phyloP scores from a whole-genome alignment of 768 basidiomycete species.

The Lactifluus pinguis region DNA sequence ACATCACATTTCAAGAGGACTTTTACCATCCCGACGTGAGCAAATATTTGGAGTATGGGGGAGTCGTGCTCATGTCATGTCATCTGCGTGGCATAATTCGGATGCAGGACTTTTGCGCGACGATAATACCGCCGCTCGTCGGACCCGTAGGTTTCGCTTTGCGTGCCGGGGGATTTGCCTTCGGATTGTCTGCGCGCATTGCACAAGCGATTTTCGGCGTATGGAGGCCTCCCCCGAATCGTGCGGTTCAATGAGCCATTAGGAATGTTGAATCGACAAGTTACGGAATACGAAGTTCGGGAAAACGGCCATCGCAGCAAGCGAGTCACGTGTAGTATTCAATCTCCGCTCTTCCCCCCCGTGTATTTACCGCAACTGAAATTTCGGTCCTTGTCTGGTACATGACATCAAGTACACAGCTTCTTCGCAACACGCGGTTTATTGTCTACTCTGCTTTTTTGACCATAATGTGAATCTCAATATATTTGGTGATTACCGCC shows the following conservation, averaged over 20 bases:
- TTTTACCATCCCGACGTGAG: slow-evolving; percentile 46
- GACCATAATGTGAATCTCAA: no score
- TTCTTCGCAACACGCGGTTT: no score
- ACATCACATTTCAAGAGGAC: slow-evolving; percentile 44
- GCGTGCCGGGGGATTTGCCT: slow-evolving; percentile 18
- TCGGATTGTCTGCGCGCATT: slow-evolving; percentile 4
- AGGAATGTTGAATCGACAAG: background rate
- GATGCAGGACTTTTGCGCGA: slow-evolving; percentile 37
- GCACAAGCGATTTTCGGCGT: slow-evolving; percentile 2
- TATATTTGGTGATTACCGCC: no score
- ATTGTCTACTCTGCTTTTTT: no score
- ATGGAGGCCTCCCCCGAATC: background rate
- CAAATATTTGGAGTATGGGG: background rate
- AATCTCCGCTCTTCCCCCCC: background rate
- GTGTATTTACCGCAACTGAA: no score
- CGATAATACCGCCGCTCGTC: slow-evolving; percentile 35
- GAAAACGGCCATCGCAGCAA: background rate
- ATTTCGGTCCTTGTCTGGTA: background rate
- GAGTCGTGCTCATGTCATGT: background rate
- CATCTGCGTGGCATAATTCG: slow-evolving; percentile 1
- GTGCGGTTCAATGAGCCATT: background rate
- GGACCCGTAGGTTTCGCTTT: slow-evolving; percentile 30
- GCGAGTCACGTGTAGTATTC: background rate
- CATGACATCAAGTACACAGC: no score
- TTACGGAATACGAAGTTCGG: background rate